Conservation (phyloP, 1,284 basidiomycete species). For the Vanrija humicola region DNA sequence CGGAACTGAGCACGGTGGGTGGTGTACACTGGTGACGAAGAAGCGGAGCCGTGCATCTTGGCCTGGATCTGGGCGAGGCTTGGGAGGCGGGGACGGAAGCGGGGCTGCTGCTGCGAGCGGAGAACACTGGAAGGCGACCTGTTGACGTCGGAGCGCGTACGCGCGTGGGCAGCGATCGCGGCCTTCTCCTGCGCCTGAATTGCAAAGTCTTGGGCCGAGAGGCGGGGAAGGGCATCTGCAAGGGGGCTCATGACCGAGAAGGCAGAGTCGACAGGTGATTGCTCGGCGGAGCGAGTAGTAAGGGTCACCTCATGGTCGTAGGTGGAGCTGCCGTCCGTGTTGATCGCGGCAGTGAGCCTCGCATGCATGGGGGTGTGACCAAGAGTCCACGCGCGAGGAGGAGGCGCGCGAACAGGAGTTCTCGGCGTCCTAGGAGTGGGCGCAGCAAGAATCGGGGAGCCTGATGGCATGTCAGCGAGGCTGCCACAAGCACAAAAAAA, state of each 20-base stretch:
- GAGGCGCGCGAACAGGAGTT: too few species aligned
- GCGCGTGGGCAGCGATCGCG: slow-evolving; percentile 12
- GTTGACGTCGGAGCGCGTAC: slow-evolving; percentile 24
- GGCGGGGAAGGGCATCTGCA: slow-evolving; percentile 34
- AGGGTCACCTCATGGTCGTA: slow-evolving; percentile 16
- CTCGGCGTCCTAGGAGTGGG: too few species aligned
- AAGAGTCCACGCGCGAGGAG: too few species aligned
- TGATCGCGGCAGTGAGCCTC: too few species aligned
- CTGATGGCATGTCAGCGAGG: too few species aligned
- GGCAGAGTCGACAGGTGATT: slow-evolving; percentile 31
- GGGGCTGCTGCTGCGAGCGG: background rate
- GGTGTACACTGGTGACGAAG: background rate
- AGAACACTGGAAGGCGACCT: slow-evolving; percentile 16
- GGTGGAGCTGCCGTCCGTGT: too few species aligned
- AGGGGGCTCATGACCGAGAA: slow-evolving; percentile 31
- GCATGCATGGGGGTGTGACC: too few species aligned
- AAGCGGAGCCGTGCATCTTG: slow-evolving; percentile 22
- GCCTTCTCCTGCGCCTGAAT: slow-evolving; percentile 15
- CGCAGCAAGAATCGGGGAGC: background rate
- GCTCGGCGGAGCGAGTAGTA: slow-evolving; percentile 36
- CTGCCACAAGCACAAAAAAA: too few species aligned
- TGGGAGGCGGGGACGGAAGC: slow-evolving; percentile 23
- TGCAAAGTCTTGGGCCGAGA: slow-evolving; percentile 30
- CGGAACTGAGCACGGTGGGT: slow-evolving; percentile 5
- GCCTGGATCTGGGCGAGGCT: slow-evolving; percentile 44